phyloP scores from a whole-genome alignment of 805 yeast species.

The Blastobotrys muscicola region DNA sequence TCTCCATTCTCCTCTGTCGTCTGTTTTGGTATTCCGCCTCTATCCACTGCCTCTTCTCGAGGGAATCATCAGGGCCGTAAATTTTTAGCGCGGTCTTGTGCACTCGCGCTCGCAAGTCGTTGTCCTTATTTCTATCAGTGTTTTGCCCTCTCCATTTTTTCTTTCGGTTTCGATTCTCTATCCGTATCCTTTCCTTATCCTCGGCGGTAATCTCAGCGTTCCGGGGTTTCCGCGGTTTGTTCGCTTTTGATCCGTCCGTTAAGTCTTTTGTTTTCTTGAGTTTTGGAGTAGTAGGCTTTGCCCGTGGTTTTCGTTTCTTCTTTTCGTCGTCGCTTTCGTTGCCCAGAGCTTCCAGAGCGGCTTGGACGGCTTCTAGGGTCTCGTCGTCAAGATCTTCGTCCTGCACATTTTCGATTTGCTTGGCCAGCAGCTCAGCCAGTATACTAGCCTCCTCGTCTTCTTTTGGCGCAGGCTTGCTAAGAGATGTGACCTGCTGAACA shows the following conservation, averaged over 20 bases:
- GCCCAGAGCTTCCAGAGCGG: slow-evolving; percentile 18
- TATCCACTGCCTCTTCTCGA: slow-evolving; percentile 56
- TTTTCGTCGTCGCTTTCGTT: slow-evolving; percentile 6
- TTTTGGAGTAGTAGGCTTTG: not conserved
- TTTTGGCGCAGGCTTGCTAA: slow-evolving; percentile 1
- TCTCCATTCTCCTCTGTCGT: slow-evolving; percentile 47
- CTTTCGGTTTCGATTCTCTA: slow-evolving; percentile 68
- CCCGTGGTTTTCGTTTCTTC: not conserved
- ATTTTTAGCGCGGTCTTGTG: slow-evolving; percentile 57
- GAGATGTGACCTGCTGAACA: too few relatives aligned
- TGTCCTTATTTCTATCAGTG: slow-evolving; percentile 72
- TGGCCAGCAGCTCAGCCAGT: slow-evolving; percentile 29
- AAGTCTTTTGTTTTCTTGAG: not conserved
- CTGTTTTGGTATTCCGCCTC: slow-evolving; percentile 62
- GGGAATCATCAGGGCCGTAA: slow-evolving; percentile 54
- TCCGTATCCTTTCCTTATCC: slow-evolving; percentile 47
- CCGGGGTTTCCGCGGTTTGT: not conserved
- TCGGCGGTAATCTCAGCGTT: slow-evolving; percentile 19
- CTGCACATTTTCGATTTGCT: slow-evolving; percentile 16
- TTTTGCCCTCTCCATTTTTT: slow-evolving; percentile 79
- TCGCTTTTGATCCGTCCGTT: slow-evolving; percentile 1
- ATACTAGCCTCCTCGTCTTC: slow-evolving; percentile 16
- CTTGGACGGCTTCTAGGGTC: slow-evolving; percentile 20
- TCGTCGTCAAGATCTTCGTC: slow-evolving; percentile 10
- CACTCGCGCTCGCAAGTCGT: slow-evolving; percentile 74